These are phyloP conservation scores for Aspergillus sp. DNA, from an alignment of 2,329 filamentous ascomycete species.

Conservation along the genomic window DNA sequence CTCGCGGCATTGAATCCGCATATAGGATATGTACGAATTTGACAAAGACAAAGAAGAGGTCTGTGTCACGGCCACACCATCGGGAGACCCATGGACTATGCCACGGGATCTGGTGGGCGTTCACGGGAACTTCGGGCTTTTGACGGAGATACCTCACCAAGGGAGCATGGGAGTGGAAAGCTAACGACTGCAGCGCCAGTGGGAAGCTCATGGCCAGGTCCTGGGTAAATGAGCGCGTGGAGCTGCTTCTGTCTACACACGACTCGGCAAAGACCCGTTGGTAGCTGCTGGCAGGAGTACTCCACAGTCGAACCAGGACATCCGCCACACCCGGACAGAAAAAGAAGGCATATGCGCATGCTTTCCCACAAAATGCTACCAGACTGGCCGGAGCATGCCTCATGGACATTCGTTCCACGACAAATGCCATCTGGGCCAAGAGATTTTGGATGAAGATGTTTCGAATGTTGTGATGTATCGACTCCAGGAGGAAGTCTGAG, in stretches of 20 bases:
- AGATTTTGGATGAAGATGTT: slow-evolving; percentile 80
- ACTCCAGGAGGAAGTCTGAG: slow-evolving; percentile 62
- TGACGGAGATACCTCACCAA: slow-evolving; percentile 54
- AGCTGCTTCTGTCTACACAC: slow-evolving; percentile 49
- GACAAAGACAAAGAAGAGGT: slow-evolving; percentile 83
- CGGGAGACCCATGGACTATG: slow-evolving; percentile 74
- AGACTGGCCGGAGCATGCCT: slow-evolving; percentile 62
- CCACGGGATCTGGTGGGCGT: slow-evolving; percentile 70
- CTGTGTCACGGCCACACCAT: slow-evolving; percentile 81
- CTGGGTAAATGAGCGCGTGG: slow-evolving; percentile 47
- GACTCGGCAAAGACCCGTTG: slow-evolving; percentile 64
- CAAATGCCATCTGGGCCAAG: slow-evolving; percentile 71
- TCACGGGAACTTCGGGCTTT: slow-evolving; percentile 57
- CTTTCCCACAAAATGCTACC: slow-evolving; percentile 82
- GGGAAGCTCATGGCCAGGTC: slow-evolving; percentile 65
- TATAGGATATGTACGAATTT: slow-evolving; percentile 78
- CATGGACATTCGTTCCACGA: slow-evolving; percentile 81
- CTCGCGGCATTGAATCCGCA: slow-evolving; percentile 59
- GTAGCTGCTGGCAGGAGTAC: slow-evolving; percentile 58
- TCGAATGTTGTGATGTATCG: slow-evolving; percentile 78
- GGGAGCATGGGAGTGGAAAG: slow-evolving; percentile 54
- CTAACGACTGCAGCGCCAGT: slow-evolving; percentile 52
- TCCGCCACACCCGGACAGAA: slow-evolving; percentile 83
- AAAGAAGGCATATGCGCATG: slow-evolving; percentile 86
- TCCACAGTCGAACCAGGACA: slow-evolving; percentile 74